Percentiles rank a stretch among this genome's conserved stretches.
These are phyloP conservation scores for Tolypocladium capitatum DNA, from an alignment of 2,329 filamentous ascomycete species.

Conservation along the genomic window DNA sequence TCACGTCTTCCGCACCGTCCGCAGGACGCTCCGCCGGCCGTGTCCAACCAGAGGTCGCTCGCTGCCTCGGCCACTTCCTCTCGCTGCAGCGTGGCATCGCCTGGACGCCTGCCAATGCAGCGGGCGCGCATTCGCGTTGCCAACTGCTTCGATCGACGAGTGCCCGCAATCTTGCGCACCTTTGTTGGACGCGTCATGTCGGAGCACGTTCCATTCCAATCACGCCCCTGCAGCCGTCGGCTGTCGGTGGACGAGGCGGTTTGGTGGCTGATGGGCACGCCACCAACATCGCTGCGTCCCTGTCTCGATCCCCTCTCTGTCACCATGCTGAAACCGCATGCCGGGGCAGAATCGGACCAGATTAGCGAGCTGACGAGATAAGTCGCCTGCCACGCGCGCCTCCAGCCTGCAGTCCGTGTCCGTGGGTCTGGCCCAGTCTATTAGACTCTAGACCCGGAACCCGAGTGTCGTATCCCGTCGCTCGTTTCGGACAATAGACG, in stretches of 20 bases:
- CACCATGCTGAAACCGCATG: too few species aligned
- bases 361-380: neutral
- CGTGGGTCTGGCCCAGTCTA: neutral
- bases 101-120: too few species aligned
- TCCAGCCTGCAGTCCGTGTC: neutral
- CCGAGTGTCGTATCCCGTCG: neutral
- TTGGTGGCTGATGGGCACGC: neutral
- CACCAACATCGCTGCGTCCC: neutral
- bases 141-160: too few species aligned
- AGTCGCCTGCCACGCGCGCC: neutral
- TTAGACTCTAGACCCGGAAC: neutral
- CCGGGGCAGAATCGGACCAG: neutral
- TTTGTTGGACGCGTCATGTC: neutral
- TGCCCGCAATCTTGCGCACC: neutral
- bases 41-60: too few species aligned
- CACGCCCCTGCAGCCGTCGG: neutral
- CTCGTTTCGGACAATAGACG: too few species aligned
- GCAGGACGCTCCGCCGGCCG: neutral
- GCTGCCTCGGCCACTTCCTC: neutral
- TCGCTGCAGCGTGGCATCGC: neutral
- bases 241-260: neutral
- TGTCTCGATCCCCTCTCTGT: neutral
- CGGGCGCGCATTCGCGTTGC: too few species aligned
- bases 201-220: neutral
- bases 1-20: neutral